Evolutionary conservation across 2,329 filamentous ascomycete genomes (phyloP).

Genomic region (Exutisphaerella laricina): DNA sequence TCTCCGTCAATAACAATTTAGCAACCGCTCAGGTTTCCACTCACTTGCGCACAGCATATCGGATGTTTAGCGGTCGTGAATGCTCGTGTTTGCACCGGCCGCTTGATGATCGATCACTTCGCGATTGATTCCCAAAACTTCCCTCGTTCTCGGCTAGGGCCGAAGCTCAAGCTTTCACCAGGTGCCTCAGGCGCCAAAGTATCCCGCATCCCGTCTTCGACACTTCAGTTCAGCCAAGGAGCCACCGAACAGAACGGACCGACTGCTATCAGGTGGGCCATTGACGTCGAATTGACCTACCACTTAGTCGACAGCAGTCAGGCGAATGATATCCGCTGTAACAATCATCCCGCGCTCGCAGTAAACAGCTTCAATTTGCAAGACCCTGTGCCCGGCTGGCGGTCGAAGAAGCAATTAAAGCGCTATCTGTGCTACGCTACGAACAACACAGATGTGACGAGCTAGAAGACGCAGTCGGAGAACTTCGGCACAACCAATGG

Average conservation of each 20-base stretch:
- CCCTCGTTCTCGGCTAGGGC: neutral
- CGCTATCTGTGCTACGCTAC: too few species aligned
- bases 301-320: neutral
- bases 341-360: neutral
- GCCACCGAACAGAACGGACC: neutral
- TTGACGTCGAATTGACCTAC: neutral
- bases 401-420: too few species aligned
- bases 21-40: conserved; percentile 10
- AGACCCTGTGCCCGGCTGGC: too few species aligned
- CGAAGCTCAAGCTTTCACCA: neutral
- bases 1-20: conserved; percentile 20
- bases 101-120: neutral
- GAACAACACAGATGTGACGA: neutral
- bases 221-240: neutral
- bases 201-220: neutral
- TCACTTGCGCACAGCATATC: conserved; percentile 40
- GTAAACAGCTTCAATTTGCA: too few species aligned
- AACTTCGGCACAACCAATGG: neutral
- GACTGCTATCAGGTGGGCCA: neutral
- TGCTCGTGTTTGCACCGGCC: neutral
- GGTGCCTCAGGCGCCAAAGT: neutral
- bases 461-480: neutral
- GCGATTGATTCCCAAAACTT: too few species aligned
- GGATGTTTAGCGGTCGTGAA: too few species aligned
- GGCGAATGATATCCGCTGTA: neutral